These are phyloP conservation scores for Paracoccidioides lutzii DNA, from an alignment of 2,329 filamentous ascomycete genomes.

Conservation along the genomic window DNA sequence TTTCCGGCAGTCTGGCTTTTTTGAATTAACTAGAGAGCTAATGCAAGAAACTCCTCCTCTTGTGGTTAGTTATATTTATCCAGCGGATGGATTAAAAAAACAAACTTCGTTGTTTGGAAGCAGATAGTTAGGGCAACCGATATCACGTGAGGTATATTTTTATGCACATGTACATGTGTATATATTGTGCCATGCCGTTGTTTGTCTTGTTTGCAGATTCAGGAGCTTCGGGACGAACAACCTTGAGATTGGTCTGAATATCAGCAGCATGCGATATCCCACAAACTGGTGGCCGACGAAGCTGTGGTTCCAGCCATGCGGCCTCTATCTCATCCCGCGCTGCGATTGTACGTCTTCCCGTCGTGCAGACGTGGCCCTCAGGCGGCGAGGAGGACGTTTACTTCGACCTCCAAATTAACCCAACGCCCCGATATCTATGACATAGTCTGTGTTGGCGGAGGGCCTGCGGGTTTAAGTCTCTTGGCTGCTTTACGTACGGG, in stretches of 20 bases:
- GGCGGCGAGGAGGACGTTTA: slow-evolving; percentile 20
- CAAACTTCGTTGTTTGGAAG: too few species aligned
- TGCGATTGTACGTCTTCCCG: slow-evolving; percentile 30
- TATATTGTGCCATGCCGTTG: too few species aligned
- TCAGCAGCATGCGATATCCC: neutral
- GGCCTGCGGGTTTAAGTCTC: slow-evolving; percentile 76
- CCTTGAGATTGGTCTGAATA: neutral
- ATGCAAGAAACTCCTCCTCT: too few species aligned
- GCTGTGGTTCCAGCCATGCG: slow-evolving; percentile 18
- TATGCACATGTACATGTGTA: too few species aligned
- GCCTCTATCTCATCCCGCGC: slow-evolving; percentile 17
- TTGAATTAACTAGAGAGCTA: too few species aligned
- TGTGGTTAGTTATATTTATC: too few species aligned
- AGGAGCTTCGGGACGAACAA: neutral
- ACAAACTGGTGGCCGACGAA: neutral
- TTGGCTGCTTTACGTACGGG: slow-evolving; percentile 59
- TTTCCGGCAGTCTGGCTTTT: too few species aligned
- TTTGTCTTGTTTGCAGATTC: slow-evolving; percentile 5
- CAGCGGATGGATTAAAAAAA: too few species aligned
- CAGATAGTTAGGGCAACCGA: too few species aligned
- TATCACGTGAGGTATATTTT: too few species aligned
- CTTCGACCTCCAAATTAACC: slow-evolving; percentile 18
- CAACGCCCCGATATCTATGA: slow-evolving; percentile 65
- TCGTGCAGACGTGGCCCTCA: slow-evolving; percentile 24
- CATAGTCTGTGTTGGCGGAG: slow-evolving; percentile 82